Conservation (phyloP, 306 rosid genomes). For the Trifolium dubium region DNA sequence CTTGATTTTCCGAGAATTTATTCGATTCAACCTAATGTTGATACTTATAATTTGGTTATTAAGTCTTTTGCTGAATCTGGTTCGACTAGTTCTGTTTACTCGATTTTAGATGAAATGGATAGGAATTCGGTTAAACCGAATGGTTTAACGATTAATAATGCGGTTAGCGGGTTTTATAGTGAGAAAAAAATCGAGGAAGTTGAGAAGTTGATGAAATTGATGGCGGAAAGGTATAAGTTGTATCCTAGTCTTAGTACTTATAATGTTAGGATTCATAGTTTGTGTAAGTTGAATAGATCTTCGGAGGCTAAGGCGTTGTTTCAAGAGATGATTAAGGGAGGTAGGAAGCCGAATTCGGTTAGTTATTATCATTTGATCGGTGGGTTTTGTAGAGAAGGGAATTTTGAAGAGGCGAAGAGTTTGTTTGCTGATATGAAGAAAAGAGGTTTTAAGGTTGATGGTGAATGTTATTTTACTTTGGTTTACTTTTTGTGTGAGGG, state of each 20-base stretch:
- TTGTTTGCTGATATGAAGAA: conserved; percentile 60
- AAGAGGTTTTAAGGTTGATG: conserved; percentile 55
- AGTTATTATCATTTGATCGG: conserved; percentile 65
- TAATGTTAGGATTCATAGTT: conserved; percentile 72
- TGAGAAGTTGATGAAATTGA: conserved; percentile 64
- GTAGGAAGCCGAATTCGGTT: conserved; percentile 64
- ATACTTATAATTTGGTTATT: conserved; percentile 66
- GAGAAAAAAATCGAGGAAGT: conserved; percentile 76
- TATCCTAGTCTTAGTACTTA: conserved; percentile 50
- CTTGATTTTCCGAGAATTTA: conserved; percentile 67
- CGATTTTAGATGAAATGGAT: conserved; percentile 77
- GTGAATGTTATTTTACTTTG: conserved; percentile 59
- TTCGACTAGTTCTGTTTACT: conserved; percentile 60
- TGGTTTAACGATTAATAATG: conserved; percentile 45
- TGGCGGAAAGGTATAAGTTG: conserved; percentile 59
- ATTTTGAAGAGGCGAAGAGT: conserved; percentile 65
- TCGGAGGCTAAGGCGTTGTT: conserved; percentile 72
- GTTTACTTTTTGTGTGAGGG: conserved; percentile 54
- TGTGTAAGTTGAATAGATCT: conserved; percentile 75
- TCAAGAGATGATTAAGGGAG: conserved; percentile 59
- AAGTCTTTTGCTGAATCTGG: conserved; percentile 70
- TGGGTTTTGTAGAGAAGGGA: conserved; percentile 78
- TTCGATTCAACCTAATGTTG: conserved; percentile 58
- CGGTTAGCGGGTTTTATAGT: conserved; percentile 60
- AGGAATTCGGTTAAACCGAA: conserved; percentile 62